Evolutionary conservation across 306 rosid species (phyloP).

Genomic region (Ochetophila trinervis): DNA sequence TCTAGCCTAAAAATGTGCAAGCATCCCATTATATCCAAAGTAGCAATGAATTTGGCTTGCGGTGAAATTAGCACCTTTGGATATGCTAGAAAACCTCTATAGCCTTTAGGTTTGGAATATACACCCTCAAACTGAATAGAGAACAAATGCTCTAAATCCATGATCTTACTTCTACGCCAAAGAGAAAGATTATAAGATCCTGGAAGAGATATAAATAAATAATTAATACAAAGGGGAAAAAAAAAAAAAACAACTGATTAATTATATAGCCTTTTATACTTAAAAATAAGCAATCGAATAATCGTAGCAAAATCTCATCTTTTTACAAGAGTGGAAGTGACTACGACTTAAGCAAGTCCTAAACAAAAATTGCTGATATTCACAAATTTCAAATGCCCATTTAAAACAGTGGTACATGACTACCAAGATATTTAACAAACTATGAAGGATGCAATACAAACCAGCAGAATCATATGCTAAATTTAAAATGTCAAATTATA

Average conservation of each 20-base stretch:
- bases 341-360: too few species aligned
- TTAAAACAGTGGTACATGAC: background rate
- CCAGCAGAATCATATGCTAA: constrained; percentile 6
- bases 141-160: constrained; percentile 60
- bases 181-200: constrained; percentile 77
- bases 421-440: constrained; percentile 1
- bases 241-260: background rate
- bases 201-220: constrained; percentile 19
- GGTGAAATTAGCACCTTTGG: constrained; percentile 85
- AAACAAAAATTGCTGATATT: too few species aligned
- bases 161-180: constrained; percentile 53
- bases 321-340: background rate
- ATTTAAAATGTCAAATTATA: too few species aligned
- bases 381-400: too few species aligned
- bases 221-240: constrained; percentile 18
- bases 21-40: constrained; percentile 73
- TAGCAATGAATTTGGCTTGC: constrained; percentile 68
- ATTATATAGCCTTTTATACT: too few species aligned
- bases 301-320: constrained; percentile 11
- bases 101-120: constrained; percentile 57
- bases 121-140: constrained; percentile 69
- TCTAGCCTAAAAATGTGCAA: constrained; percentile 67
- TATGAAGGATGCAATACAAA: background rate
- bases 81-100: constrained; percentile 53
- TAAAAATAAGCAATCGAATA: constrained; percentile 4